These are phyloP conservation scores for Ormosia emarginata DNA, from an alignment of 306 rosid genomes.

Conservation along the genomic window DNA sequence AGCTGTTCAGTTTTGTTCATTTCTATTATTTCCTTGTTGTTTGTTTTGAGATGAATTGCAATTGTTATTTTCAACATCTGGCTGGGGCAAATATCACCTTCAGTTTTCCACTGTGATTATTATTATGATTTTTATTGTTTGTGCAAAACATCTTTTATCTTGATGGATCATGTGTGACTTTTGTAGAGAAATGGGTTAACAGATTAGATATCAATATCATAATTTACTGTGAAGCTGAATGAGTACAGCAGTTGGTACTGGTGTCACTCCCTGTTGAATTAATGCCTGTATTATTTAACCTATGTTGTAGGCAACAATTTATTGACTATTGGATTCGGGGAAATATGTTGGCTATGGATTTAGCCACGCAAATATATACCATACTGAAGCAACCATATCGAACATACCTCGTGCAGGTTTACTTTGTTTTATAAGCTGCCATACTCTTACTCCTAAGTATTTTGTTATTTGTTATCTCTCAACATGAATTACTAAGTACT, in stretches of 20 bases:
- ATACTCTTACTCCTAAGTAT: neutral
- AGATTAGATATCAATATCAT: neutral
- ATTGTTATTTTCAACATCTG: neutral
- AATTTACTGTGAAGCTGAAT: neutral
- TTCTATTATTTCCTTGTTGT: neutral
- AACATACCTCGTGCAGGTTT: slow-evolving; percentile 63
- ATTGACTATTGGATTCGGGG: slow-evolving; percentile 63
- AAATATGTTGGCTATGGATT: slow-evolving; percentile 59
- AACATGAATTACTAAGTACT: neutral
- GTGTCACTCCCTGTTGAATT: slow-evolving; percentile 15
- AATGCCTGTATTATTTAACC: neutral
- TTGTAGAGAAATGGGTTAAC: neutral
- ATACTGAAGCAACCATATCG: slow-evolving; percentile 56
- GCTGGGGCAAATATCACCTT: neutral
- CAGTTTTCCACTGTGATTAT: neutral
- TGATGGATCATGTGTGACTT: neutral
- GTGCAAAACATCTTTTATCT: neutral
- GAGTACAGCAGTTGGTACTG: neutral
- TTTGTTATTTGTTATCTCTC: slow-evolving; percentile 16
- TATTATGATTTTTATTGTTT: neutral
- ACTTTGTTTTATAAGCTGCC: slow-evolving; percentile 25
- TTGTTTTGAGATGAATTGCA: neutral
- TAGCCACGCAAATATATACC: slow-evolving; percentile 55
- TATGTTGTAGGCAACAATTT: slow-evolving; percentile 53
- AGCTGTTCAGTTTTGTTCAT: neutral